Evolutionary conservation across 2,329 filamentous ascomycete species (phyloP), one percentile per base, ranked within the genome.

Genomic region (Aspergillus costaricaensis): DNA sequence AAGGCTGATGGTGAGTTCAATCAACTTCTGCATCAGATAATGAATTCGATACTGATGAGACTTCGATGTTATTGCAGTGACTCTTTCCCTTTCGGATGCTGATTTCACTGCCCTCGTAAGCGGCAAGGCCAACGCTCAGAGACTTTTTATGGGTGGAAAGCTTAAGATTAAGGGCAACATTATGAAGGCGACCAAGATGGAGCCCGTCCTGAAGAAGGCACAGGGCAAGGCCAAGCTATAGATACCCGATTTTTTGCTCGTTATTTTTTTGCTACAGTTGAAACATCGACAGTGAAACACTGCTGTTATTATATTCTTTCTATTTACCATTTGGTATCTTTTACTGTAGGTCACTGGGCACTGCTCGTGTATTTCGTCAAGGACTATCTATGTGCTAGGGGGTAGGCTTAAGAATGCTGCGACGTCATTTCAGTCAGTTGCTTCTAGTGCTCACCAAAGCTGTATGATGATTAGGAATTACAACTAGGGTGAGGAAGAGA

Each of bases 161-260:
- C 84, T 99, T 74, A 99, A 98, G 90, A 87, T 98, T 76, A 96
- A 92, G 87, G 95, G 95, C 65, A 92, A 98, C 77, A 88, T 98
- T 63, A 98, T 98, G 94, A 97, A 97, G 86, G 78, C 95, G 39
- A 97, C 93, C 62, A 96, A 96, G 88, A 87, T 97, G 80, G 92
- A 97, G 80, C 91, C 92, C 43, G 90, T 98, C 72, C 81, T 96
- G 67, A 92, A 92, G 85, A 95, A 92, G 84, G 90, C 91, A 39
- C 89, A 92, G 82, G 83, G 81, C 72, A 91, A 91, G 84, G 86
- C 91, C 69, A 96, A 96, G 86, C 81, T 96, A 80, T 93, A 87
- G 82, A 78, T 70, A 71, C 70, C 70, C 70, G 38, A 27, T 61
- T 65, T 65, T 14, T 60, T 55, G 32, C 39, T 65, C 32, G 32